phyloP scores from a whole-genome alignment of 768 basidiomycete genomes.

The Lyophyllum atratum region DNA sequence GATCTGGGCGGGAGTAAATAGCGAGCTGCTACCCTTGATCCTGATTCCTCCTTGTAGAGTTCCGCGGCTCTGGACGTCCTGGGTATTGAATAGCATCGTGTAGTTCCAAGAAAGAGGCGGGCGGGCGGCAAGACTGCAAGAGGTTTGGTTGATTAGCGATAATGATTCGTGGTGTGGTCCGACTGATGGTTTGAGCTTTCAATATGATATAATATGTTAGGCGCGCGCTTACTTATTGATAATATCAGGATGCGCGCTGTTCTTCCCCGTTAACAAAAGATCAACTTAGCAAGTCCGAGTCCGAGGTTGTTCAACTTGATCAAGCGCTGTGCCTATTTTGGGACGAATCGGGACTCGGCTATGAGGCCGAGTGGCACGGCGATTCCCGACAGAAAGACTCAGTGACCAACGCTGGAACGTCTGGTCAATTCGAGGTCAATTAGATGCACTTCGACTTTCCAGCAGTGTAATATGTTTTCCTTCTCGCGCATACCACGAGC shows the following conservation, averaged over 20 bases:
- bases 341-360: no score
- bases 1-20: constrained; percentile 5
- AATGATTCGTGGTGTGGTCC: neutral
- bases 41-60: constrained; percentile 1
- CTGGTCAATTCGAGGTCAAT: no score
- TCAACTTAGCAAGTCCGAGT: no score
- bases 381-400: no score
- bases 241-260: neutral
- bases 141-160: neutral
- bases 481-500: no score
- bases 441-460: no score
- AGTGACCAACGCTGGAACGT: no score
- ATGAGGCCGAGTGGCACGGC: no score
- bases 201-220: neutral
- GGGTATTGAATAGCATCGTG: neutral
- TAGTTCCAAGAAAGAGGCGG: neutral
- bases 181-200: neutral
- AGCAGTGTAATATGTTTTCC: no score
- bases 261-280: neutral
- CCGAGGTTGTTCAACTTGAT: no score
- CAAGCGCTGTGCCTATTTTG: no score
- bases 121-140: neutral
- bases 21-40: constrained; percentile 1
- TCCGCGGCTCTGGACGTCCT: neutral
- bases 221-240: neutral